These are phyloP conservation scores for Microsporum audouinii DNA, from an alignment of 2,329 filamentous ascomycete genomes.

Conservation along the genomic window DNA sequence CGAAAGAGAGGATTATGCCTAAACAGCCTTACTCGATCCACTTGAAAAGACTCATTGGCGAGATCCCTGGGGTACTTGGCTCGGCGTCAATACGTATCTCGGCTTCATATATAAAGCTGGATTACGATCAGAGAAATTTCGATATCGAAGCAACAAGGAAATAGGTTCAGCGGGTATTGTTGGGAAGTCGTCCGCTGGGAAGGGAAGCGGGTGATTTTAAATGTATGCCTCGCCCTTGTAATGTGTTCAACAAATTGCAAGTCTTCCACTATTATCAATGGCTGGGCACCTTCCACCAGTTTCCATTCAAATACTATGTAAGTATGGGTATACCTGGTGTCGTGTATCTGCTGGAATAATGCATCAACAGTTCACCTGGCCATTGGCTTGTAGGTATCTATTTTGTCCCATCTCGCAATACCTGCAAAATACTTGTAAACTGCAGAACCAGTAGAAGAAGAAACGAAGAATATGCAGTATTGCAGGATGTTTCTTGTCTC, in stretches of 20 bases:
- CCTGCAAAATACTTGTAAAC: slow-evolving; percentile 44
- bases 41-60: slow-evolving; percentile 22
- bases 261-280: slow-evolving; percentile 87
- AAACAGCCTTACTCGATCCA: slow-evolving; percentile 31
- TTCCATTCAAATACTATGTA: slow-evolving; percentile 63
- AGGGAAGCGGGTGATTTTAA: slow-evolving; percentile 82
- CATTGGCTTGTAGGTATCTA: too few species aligned
- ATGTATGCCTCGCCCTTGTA: slow-evolving; percentile 76
- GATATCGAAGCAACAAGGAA: slow-evolving; percentile 62
- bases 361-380: too few species aligned
- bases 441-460: too few species aligned
- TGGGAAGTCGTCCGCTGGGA: slow-evolving; percentile 74
- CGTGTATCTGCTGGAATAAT: too few species aligned
- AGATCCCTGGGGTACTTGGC: slow-evolving; percentile 44
- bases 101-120: slow-evolving; percentile 72
- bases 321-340: not conserved
- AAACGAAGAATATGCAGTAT: too few species aligned
- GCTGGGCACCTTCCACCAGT: slow-evolving; percentile 63
- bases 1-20: slow-evolving; percentile 6
- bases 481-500: too few species aligned
- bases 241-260: slow-evolving; percentile 67
- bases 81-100: slow-evolving; percentile 61
- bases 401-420: slow-evolving; percentile 44
- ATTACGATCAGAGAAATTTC: slow-evolving; percentile 73
- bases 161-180: slow-evolving; percentile 85